Base-by-base conservation (phyloP, 2,329 filamentous ascomycete species). In the Aspergillus caelatus region DNA sequence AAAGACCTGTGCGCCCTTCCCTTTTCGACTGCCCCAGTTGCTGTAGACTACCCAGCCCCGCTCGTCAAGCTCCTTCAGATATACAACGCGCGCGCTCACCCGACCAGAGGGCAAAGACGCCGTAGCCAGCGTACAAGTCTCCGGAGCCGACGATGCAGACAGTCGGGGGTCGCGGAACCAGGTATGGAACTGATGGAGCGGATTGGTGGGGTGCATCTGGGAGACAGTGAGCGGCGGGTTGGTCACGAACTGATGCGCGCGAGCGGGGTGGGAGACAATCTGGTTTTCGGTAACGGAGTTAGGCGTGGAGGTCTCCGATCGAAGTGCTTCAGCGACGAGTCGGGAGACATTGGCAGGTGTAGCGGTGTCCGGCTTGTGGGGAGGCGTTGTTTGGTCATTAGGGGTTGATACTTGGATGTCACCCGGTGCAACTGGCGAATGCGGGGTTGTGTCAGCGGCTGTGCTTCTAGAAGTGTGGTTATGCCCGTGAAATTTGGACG, bases 1-100 rank as follows among this genome's bases (percentile, higher is more conserved):
- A 61, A 79, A 80, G 1, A 82, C 76, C 61, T 81, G 78, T 36
- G 70, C 72, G 19, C 79, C 79, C 62, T 81, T 81, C 2, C 79
- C 79, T 65, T 89, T 88, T 32, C 85, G 80, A 63, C 88, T 92
- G 64, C 88, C 93, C 82, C 94, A 94, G 79, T 99, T 99, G 74
- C 88, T 91, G 84, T 98, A 99, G 56, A 99, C 84, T 50, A 98
- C 93, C 79, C 96, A 99, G 19, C 94, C 93, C 6, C 78, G 71
- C 60, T 83, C 79, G 78, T 98, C 94, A 28, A 98, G 88, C 82
- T 98, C 95, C 80, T 99, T 99, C 69, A 99, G 85, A 80, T 98
- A 99, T 43, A 99, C 93, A 70, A 93, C 86, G 63, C 95, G 92
- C 4, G 92, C 89, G 54, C 89, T 93, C 23, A 98, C 91, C 54